Evolutionary conservation across 225 moss, liverwort and hornwort species (phyloP).

Genomic region (Anthoceros angustus): DNA sequence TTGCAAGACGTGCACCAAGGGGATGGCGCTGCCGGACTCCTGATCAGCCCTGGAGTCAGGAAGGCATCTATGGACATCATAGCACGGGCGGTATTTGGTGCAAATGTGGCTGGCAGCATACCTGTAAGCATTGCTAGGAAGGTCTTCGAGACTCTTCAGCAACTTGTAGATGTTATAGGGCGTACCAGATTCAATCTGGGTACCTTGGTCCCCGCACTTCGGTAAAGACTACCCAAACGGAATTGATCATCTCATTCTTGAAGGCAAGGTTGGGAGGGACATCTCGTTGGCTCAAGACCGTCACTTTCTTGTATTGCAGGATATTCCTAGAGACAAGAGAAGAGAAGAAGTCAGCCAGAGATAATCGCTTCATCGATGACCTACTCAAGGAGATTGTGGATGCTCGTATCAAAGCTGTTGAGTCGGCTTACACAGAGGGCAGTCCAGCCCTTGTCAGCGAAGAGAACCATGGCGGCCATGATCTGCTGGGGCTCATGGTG

Average conservation of each 20-base stretch:
- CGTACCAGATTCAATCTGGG: background rate
- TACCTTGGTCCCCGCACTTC: background rate
- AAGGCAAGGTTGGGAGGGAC: too few relatives aligned
- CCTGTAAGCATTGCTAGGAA: background rate
- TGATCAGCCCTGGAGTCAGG: background rate
- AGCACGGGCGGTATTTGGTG: background rate
- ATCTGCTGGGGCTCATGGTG: background rate
- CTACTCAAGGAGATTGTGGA: background rate
- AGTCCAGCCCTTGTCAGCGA: background rate
- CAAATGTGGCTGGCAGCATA: background rate
- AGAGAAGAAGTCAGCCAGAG: background rate
- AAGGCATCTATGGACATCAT: background rate
- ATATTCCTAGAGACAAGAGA: background rate
- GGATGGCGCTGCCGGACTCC: background rate
- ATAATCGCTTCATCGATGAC: background rate
- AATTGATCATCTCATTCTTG: too few relatives aligned
- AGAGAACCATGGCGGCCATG: background rate
- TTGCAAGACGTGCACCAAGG: background rate
- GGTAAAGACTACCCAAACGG: too few relatives aligned
- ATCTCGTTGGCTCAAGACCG: too few relatives aligned
- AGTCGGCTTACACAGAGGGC: background rate
- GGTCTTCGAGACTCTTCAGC: background rate
- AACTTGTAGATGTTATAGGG: background rate
- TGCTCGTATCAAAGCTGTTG: background rate
- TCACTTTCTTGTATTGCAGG: background rate